Evolutionary conservation across 352 stramenopile genomes (phyloP), one percentile per base, ranked within the genome.

Genomic region (Peronosclerospora sorghi): DNA sequence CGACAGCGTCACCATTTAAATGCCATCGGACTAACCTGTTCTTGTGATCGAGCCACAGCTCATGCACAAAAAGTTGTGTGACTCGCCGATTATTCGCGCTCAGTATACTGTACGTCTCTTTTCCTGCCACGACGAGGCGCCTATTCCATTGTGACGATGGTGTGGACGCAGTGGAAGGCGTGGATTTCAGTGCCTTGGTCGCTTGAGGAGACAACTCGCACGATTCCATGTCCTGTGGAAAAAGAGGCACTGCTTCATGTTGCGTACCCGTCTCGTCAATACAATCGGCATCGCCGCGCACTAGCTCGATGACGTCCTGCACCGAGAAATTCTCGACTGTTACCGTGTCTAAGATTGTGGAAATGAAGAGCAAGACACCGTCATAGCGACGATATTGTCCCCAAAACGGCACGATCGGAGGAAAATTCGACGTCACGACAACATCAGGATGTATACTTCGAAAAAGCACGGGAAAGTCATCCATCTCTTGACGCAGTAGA

Each of bases 371-470:
- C 19, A 90, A 39, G 4, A 90, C 51, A 13, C 78, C 78, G 43
- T 90, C 78, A 28, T 88, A 90, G 6, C 78, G 75, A 21, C 78
- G 68, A 40, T 90, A 90, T 44, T 90, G 78, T 0, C 78, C 78
- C 78, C 78, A 90, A 45, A 90, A 90, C 12, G 78, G 78, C 9
- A 90, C 78, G 41, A 86, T 86, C 5, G 78, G 78, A n/a, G 78
- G 78, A 47, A 86, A 86, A 28, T 90, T 90, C 4, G 71, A 86
- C 10, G 78, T 90, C 24, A 90, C 49, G 2, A 90, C 58, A 13
- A 90, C 51, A 30, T 84, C 72, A 4, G 78, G 78, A 48, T 90
- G 78, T 19, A 90, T 78, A 38, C 66, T 88, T 12, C 75, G 75
- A 38, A 86, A 88, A 0, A 90, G 48, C 14, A 90, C 35, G 4